phyloP scores from a whole-genome alignment of 78 protist species.

The Diacronema lutheri region DNA sequence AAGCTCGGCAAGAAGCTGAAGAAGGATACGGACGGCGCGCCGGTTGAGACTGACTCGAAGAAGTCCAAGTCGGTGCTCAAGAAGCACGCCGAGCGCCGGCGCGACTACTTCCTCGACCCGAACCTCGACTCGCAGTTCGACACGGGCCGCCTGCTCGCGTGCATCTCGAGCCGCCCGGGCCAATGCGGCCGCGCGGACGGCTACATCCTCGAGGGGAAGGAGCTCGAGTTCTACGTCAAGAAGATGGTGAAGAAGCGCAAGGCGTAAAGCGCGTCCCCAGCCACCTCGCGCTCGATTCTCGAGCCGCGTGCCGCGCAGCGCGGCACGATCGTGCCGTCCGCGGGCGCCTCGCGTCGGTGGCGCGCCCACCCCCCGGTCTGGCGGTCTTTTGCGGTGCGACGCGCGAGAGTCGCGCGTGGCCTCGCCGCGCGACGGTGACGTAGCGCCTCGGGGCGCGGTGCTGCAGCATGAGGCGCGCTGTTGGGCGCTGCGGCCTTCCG shows the following conservation, averaged over 20 bases:
- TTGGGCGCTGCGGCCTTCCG: no score
- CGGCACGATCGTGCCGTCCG: no score
- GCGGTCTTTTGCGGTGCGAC: no score
- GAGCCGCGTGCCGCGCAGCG: no score
- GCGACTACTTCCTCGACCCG: background rate
- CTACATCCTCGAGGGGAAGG: constrained; percentile 98
- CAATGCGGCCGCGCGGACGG: constrained; percentile 96
- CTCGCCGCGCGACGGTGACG: no score
- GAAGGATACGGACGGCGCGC: background rate
- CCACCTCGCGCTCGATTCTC: no score
- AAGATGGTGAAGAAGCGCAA: constrained; percentile 83
- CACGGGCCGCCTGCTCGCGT: constrained; percentile 93
- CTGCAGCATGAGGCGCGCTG: no score
- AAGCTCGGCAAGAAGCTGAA: constrained; percentile 55
- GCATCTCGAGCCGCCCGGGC: constrained; percentile 79
- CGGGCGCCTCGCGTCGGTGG: no score
- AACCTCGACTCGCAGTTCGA: constrained; percentile 83
- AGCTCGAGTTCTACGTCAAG: constrained; percentile 95
- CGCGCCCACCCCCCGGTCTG: no score
- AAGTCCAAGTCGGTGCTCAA: background rate
- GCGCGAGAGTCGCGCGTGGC: no score
- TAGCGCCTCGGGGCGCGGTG: no score
- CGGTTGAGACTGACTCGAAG: background rate
- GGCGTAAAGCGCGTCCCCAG: no score
- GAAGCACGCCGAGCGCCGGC: constrained; percentile 36